Evolutionary conservation across 2,329 filamentous ascomycete genomes (phyloP), one percentile per base, ranked within the genome.

Genomic region (Alternaria hordeiaustralica): DNA sequence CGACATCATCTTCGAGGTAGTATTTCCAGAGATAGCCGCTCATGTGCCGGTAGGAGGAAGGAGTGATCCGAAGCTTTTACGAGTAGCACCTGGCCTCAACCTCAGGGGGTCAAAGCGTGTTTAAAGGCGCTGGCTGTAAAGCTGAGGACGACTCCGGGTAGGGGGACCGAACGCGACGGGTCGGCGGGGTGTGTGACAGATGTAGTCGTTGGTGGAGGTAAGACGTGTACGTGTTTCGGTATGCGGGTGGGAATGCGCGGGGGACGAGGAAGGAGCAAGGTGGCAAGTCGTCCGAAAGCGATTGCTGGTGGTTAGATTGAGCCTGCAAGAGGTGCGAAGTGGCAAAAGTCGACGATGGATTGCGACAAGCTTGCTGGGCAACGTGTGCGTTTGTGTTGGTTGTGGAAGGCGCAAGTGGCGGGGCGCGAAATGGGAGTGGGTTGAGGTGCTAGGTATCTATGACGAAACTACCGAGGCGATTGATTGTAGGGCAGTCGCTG

Each of bases 1-100:
- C 94, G 89, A 97, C 92, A 89, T 99, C 94, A 87, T 97, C 92
- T 89, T 97, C 92, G 86, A 96, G 91, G 81, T 95, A 98, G 81
- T 89, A 93, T 87, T 94, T 94, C 95, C 95, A 97, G 82, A 99
- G 89, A 88, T 92, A 88, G 85, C 94, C 91, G 90, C 93, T 98
- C 95, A 98, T 96, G 89, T 89, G 89, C 78, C 71, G 70, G 72
- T 67, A 70, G 58, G 66, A 67, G 72, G 68, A 51, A 59, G 78
- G 76, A 78, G 77, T 71, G 63, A 75, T 79, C 84, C 83, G 77
- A 80, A 81, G 82, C 83, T 84, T 88, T 86, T 83, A 83, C 86
- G 84, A 81, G 61, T 81, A 79, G 87, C 91, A 90, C 93, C 93
- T 96, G 91, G 92, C 93, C 92, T 90, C 93, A 90, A 91, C 89